Conservation (phyloP, 2,329 filamentous ascomycete species). For the Davidsoniella eucalypti region DNA sequence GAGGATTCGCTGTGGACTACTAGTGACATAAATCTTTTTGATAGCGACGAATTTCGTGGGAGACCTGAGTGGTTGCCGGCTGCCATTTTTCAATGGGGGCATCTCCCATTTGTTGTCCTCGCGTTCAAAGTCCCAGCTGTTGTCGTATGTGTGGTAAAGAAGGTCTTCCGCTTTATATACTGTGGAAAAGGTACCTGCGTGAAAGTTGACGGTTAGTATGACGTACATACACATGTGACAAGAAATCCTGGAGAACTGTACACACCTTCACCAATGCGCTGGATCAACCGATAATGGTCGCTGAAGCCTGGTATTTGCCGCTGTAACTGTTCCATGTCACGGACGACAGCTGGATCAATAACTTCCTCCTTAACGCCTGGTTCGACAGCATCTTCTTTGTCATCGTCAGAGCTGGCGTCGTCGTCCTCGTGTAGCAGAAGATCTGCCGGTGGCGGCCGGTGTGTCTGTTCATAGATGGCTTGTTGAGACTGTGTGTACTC, state of each 20-base stretch:
- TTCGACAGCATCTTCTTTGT: constrained; percentile 21
- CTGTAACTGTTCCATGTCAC: constrained; percentile 79
- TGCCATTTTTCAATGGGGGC: constrained; percentile 35
- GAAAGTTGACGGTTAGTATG: constrained; percentile 12
- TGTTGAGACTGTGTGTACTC: constrained; percentile 5
- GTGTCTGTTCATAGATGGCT: constrained; percentile 2
- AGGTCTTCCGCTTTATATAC: constrained; percentile 98
- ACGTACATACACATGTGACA: constrained; percentile 7
- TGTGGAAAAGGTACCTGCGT: constrained; percentile 90
- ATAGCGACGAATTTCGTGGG: constrained; percentile 67
- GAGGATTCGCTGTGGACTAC: constrained; percentile 78
- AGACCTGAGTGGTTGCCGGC: constrained; percentile 12
- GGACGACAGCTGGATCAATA: constrained; percentile 52
- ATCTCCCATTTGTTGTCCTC: constrained; percentile 51
- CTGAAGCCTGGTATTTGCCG: constrained; percentile 70
- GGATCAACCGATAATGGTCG: constrained; percentile 75
- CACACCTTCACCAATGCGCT: constrained; percentile 87
- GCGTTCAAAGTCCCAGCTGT: constrained; percentile 68
- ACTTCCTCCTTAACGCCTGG: constrained; percentile 23
- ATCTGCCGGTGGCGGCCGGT: constrained; percentile 12
- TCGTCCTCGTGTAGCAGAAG: constrained; percentile 21
- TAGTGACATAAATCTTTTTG: constrained; percentile 99
- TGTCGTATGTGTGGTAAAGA: constrained; percentile 65
- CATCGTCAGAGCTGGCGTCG: constrained; percentile 24
- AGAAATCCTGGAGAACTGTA: constrained; percentile 5